phyloP scores from a whole-genome alignment of 306 rosid genomes.

The Bauhinia variegata region DNA sequence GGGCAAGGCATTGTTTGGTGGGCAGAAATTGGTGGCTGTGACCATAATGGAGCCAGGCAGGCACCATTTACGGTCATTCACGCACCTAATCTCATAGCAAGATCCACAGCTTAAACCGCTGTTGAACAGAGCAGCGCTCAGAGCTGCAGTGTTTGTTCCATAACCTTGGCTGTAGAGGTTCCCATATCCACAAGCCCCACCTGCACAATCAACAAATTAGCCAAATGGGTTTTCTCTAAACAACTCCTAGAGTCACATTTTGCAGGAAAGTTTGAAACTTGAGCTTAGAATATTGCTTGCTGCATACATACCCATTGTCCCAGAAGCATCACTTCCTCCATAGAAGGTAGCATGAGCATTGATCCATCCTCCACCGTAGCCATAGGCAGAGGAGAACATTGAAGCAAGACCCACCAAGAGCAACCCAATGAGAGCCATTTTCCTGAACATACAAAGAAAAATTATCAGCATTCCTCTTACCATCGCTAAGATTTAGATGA shows the following conservation, averaged over 20 bases:
- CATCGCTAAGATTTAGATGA: too few relatives aligned
- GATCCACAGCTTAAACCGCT: constrained; percentile 93
- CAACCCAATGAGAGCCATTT: constrained; percentile 58
- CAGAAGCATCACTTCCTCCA: constrained; percentile 98
- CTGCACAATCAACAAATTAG: constrained; percentile 41
- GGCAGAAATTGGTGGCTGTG: constrained; percentile 98
- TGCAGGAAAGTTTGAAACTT: not conserved
- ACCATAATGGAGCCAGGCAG: constrained; percentile 89
- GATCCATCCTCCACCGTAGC: constrained; percentile 76
- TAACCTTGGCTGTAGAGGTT: constrained; percentile 96
- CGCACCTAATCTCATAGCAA: constrained; percentile 83
- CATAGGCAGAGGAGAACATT: constrained; percentile 58
- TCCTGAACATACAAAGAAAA: constrained; percentile 52
- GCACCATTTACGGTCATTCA: constrained; percentile 73
- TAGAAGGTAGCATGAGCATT: constrained; percentile 95
- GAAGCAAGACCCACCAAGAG: constrained; percentile 55
- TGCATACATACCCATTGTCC: constrained; percentile 83
- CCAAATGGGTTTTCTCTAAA: constrained; percentile 8
- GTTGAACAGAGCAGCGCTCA: constrained; percentile 95
- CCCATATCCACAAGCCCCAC: constrained; percentile 99
- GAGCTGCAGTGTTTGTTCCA: constrained; percentile 97
- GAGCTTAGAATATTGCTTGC: too few relatives aligned
- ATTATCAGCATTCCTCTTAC: constrained; percentile 12
- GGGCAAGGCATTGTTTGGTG: constrained; percentile 92
- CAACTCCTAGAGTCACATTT: not conserved